Base-by-base conservation (phyloP, 2,329 filamentous ascomycete genomes). In the Penicillium sp. region DNA sequence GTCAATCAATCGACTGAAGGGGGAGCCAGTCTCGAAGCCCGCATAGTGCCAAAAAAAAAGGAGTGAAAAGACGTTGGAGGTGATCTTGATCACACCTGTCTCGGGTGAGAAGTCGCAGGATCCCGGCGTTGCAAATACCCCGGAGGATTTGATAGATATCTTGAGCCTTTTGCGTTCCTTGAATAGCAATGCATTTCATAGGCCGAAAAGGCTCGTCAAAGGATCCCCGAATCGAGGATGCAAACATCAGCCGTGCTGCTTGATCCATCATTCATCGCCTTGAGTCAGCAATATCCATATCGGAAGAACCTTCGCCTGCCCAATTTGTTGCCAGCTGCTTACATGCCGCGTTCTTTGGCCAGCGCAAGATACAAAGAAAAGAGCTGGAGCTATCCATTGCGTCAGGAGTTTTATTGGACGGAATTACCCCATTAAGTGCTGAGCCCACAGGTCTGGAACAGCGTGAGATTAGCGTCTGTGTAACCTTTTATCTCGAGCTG, bases 1-100 rank as follows among this genome's bases (percentile, higher is more conserved):
- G 62, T 49, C 57, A 59, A 60, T 62, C 57, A 44, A 60, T 35
- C 50, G 49, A 56, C 50, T 46, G 35, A 60, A 57, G 56, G n/a
- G 49, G 58, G 56, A 60, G 41, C 50, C 23, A 53, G 47, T 26
- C 23, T 38, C 53, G 54, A 53, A 57, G 52, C 46, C 47, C 35
- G 45, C 58, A 60, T 35, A 26, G 35, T 5, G 17, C 26, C 56
- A 50, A 51, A 59, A 60, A 48, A 53, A 59, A 60, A 58, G 53
- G 49, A 56, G 21, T n/a, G 54, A 55, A 54, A 35, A 60, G 60
- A 64, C 62, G 64, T 64, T 64, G 56, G 45, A 41, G 62, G 38
- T 57, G 62, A 67, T 64, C 60, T 58, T 58, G 66, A 66, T 67
- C 58, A 57, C 62, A 62, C 66, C 53, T 64, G 66, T 38, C 56